Conservation (phyloP, 805 yeast genomes). For the Kregervanrija fluxuum region DNA sequence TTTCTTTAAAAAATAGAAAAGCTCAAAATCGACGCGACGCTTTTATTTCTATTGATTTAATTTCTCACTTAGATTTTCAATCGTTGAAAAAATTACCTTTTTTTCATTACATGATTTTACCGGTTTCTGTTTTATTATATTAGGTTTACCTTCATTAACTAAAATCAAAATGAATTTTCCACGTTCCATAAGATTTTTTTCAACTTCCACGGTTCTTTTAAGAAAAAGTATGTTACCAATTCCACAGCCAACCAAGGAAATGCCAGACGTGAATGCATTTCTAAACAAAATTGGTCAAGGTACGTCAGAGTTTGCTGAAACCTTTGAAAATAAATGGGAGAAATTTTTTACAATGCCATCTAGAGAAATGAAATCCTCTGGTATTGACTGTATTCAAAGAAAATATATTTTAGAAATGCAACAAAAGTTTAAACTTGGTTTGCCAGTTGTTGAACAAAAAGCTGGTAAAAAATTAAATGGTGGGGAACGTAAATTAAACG, state of each 20-base stretch:
- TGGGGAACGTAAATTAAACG: constrained; percentile 77
- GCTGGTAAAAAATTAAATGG: constrained; percentile 70
- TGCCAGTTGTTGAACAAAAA: constrained; percentile 43
- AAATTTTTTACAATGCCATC: constrained; percentile 54
- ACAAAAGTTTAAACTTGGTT: constrained; percentile 53
- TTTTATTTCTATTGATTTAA: too few species aligned
- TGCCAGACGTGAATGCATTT: constrained; percentile 70
- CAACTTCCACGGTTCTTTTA: constrained; percentile 4
- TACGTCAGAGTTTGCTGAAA: constrained; percentile 56
- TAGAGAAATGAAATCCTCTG: constrained; percentile 58
- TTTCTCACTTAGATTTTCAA: too few species aligned
- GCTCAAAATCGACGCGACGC: too few species aligned
- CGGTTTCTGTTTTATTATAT: too few species aligned
- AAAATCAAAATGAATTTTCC: not conserved
- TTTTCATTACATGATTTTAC: too few species aligned
- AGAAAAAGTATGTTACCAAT: constrained; percentile 10
- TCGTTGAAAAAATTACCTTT: too few species aligned
- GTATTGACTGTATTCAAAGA: constrained; percentile 67
- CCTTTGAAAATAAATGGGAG: constrained; percentile 64
- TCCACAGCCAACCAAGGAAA: constrained; percentile 44
- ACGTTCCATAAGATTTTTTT: constrained; percentile 4
- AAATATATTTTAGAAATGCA: constrained; percentile 69
- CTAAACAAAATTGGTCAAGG: constrained; percentile 74
- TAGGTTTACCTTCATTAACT: not conserved
- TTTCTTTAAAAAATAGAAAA: too few species aligned